A percentile compares a stretch with the other conserved stretches of the same genome.
These are phyloP conservation scores for Phaeosphaeriaceae sp. DNA, from an alignment of 2,329 filamentous ascomycete species.

Conservation along the genomic window DNA sequence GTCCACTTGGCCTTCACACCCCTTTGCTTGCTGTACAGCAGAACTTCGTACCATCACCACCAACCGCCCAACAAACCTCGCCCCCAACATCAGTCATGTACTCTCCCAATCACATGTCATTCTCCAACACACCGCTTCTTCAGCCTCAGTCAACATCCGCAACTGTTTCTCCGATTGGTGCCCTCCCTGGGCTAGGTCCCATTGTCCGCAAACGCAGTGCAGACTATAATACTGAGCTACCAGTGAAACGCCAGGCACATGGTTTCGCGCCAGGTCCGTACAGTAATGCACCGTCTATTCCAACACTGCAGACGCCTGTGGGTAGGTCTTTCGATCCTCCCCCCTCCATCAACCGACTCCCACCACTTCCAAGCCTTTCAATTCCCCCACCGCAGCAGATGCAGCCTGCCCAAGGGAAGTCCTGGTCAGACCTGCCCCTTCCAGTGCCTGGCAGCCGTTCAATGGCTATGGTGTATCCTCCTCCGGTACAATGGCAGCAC, in stretches of 20 bases:
- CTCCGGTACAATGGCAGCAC: conserved; percentile 60
- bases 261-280: conserved; percentile 46
- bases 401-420: conserved; percentile 44
- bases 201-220: conserved; percentile 63
- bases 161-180: conserved; percentile 52
- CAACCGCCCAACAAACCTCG: conserved; percentile 58
- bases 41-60: conserved; percentile 58
- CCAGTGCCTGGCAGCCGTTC: conserved; percentile 65
- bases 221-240: conserved; percentile 62
- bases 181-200: conserved; percentile 51
- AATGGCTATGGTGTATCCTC: conserved; percentile 78
- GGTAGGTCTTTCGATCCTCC: conserved; percentile 44
- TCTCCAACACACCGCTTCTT: conserved; percentile 48
- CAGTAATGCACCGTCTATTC: conserved; percentile 43
- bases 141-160: conserved; percentile 51
- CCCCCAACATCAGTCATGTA: conserved; percentile 53
- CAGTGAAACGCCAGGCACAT: conserved; percentile 59
- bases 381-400: conserved; percentile 59
- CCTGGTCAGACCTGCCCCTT: conserved; percentile 54
- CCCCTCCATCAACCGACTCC: conserved; percentile 56
- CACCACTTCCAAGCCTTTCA: conserved; percentile 75
- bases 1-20: conserved; percentile 40
- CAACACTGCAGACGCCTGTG: conserved; percentile 43
- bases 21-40: conserved; percentile 50
- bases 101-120: conserved; percentile 52